A percentile compares a stretch with the other conserved stretches of the same genome.
phyloP scores from a whole-genome alignment of 257 asterid genomes.

The Solanum pinnatisectum region DNA sequence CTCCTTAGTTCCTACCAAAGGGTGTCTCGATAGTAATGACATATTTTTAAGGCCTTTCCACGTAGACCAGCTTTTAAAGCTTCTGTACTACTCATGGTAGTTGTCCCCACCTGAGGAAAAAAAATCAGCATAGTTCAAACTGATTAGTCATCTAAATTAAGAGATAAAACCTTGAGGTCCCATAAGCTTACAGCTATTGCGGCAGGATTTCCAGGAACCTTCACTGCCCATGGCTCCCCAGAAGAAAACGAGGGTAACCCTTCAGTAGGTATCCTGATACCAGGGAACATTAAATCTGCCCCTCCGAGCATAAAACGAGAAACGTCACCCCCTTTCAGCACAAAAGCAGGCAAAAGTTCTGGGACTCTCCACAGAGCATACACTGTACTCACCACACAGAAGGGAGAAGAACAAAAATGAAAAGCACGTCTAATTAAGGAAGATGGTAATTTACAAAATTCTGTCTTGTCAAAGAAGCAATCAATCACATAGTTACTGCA shows the following conservation, averaged over 20 bases:
- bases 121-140: neutral
- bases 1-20: slow-evolving; percentile 53
- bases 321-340: slow-evolving; percentile 87
- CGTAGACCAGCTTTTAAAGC: slow-evolving; percentile 82
- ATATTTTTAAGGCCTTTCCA: slow-evolving; percentile 79
- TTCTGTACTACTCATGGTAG: slow-evolving; percentile 74
- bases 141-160: neutral
- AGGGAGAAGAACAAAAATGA: neutral
- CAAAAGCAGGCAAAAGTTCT: slow-evolving; percentile 73
- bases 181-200: slow-evolving; percentile 77
- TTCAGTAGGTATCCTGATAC: slow-evolving; percentile 58
- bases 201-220: slow-evolving; percentile 92
- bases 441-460: neutral
- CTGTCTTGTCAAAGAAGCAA: neutral
- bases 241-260: slow-evolving; percentile 77
- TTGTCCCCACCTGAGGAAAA: slow-evolving; percentile 66
- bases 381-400: slow-evolving; percentile 32
- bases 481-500: neutral
- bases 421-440: neutral
- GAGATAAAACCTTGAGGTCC: neutral
- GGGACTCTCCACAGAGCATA: slow-evolving; percentile 97
- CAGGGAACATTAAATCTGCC: slow-evolving; percentile 99
- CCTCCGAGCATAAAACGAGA: slow-evolving; percentile 87
- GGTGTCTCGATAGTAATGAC: slow-evolving; percentile 68
- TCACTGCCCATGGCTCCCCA: slow-evolving; percentile 85